A percentile compares a stretch with the other conserved stretches of the same genome.
These are phyloP conservation scores for Canavalia ensiformis DNA, from an alignment of 306 rosid genomes.

Conservation along the genomic window DNA sequence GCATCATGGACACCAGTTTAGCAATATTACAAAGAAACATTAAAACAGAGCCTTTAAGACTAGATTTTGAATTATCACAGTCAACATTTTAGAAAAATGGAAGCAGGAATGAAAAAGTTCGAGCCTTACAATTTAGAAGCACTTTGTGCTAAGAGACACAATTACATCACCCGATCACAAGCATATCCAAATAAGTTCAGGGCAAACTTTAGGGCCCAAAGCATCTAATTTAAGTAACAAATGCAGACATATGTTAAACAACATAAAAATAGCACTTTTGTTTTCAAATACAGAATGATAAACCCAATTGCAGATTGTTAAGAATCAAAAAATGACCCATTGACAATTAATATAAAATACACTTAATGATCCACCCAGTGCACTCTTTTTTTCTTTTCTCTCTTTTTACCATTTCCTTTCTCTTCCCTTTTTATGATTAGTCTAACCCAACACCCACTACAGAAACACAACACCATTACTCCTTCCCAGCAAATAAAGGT, in stretches of 20 bases:
- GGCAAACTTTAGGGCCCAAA: neutral
- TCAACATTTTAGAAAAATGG: too few relatives aligned
- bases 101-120: neutral
- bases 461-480: neutral
- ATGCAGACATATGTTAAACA: neutral
- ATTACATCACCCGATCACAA: neutral
- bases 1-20: too few relatives aligned
- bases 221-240: neutral
- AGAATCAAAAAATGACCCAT: neutral
- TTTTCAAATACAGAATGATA: neutral
- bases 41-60: too few relatives aligned
- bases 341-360: neutral
- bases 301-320: slow-evolving; percentile 1
- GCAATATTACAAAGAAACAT: too few relatives aligned
- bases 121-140: neutral
- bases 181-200: neutral
- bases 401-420: neutral
- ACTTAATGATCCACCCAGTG: neutral
- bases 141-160: neutral
- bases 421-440: neutral
- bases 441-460: neutral
- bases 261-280: neutral
- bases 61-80: too few relatives aligned
- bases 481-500: neutral
- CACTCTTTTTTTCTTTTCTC: neutral